A percentile compares a stretch with the other conserved stretches of the same genome.
Conservation (phyloP, 345 rosid species). For the Lepidium africanum region DNA sequence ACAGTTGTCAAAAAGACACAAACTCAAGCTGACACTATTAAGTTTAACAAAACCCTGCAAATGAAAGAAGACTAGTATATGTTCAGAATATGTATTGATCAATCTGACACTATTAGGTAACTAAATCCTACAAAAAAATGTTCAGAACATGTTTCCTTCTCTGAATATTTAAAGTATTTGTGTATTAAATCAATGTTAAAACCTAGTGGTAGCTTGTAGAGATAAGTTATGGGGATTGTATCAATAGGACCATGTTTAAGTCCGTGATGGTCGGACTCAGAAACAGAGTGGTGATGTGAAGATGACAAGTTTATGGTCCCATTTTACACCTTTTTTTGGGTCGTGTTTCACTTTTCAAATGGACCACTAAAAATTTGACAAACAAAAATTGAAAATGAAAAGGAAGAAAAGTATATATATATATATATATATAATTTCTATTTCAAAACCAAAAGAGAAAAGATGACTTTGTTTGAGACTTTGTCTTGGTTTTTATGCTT, state of each 20-base stretch:
- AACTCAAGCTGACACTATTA: constrained; percentile 7
- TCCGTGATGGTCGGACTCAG: constrained; percentile 31
- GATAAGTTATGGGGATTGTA: constrained; percentile 2
- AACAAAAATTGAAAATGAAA: neutral
- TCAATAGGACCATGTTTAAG: constrained; percentile 17
- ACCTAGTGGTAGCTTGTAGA: neutral
- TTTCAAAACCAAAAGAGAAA: constrained; percentile 13
- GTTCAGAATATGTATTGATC: neutral
- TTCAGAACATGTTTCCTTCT: neutral
- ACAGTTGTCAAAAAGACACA: neutral
- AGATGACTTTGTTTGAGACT: constrained; percentile 8
- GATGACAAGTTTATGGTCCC: constrained; percentile 26
- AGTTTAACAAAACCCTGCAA: neutral
- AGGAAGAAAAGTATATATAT: neutral
- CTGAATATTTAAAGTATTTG: neutral
- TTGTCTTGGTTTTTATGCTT: constrained; percentile 3
- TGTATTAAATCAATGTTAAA: neutral
- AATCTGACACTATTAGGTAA: neutral
- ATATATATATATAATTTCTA: neutral
- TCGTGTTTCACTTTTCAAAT: constrained; percentile 17
- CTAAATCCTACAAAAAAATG: neutral
- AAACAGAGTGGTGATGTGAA: constrained; percentile 19
- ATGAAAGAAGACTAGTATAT: neutral
- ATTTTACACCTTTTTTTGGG: constrained; percentile 6
- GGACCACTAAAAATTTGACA: constrained; percentile 13